phyloP scores from a whole-genome alignment of 176 grass and related monocot genomes.

The Triticum monococcum region DNA sequence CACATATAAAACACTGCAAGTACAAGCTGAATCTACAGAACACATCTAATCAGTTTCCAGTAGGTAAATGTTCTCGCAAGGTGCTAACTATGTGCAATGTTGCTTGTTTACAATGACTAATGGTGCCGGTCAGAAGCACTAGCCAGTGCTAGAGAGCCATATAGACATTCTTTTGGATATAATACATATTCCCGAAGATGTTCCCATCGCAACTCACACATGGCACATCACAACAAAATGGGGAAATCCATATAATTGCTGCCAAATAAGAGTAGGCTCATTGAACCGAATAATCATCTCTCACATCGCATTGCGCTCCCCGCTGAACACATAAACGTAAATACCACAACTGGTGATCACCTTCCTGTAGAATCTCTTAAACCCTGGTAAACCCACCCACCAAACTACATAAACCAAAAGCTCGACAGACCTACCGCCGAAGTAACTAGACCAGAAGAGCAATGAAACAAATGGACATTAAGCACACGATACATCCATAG shows the following conservation, averaged over 20 bases:
- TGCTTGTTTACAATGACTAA: background rate
- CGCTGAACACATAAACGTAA: background rate
- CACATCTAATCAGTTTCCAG: background rate
- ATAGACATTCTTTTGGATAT: background rate
- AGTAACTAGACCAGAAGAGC: background rate
- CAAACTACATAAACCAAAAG: background rate
- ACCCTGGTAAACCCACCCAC: background rate
- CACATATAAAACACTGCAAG: background rate
- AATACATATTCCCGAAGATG: background rate
- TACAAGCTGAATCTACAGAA: background rate
- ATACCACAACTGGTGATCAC: background rate
- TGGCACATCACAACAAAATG: background rate
- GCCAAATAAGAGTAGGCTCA: background rate
- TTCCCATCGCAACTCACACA: background rate
- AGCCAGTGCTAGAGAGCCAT: background rate
- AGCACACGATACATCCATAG: background rate
- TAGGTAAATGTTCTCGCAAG: background rate
- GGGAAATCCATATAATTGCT: background rate
- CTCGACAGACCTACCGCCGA: background rate
- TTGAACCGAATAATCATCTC: background rate
- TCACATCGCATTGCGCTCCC: background rate
- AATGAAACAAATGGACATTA: background rate
- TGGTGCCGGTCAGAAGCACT: background rate
- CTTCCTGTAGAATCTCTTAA: conserved; percentile 15
- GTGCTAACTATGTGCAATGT: background rate